These are phyloP conservation scores for Brasenia schreberi DNA, from an alignment of 164 flowering plant species.

Conservation along the genomic window DNA sequence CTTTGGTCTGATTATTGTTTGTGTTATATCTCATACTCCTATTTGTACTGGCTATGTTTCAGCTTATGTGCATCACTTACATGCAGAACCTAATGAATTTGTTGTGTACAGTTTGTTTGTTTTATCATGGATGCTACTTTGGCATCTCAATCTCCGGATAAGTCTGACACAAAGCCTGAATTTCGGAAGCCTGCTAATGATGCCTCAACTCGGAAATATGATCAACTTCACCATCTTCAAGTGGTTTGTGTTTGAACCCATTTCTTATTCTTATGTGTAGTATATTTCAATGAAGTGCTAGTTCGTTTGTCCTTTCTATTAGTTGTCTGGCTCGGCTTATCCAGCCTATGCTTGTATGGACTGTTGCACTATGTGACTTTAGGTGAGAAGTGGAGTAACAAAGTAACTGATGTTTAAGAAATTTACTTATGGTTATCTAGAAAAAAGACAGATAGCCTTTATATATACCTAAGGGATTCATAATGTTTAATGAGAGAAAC, in stretches of 20 bases:
- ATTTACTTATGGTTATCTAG: too few species aligned
- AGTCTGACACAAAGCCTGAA: not conserved
- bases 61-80: too few species aligned
- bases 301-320: not conserved
- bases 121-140: not conserved
- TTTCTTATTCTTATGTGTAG: not conserved
- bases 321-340: not conserved
- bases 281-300: not conserved
- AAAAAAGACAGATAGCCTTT: too few species aligned
- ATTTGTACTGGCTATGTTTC: too few species aligned
- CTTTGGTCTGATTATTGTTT: too few species aligned
- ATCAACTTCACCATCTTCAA: not conserved
- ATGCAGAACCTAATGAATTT: too few species aligned
- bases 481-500: too few species aligned
- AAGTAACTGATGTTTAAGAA: too few species aligned
- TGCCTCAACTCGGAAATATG: not conserved
- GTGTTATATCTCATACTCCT: too few species aligned
- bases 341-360: not conserved
- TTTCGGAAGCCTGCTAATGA: not conserved
- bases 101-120: not conserved
- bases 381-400: too few species aligned
- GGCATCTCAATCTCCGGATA: not conserved
- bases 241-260: constrained; percentile 14
- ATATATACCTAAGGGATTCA: too few species aligned
- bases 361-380: not conserved